Evolutionary conservation across 2,329 filamentous ascomycete species (phyloP), one percentile per base, ranked within the genome.

Genomic region (Beauveria bassiana): DNA sequence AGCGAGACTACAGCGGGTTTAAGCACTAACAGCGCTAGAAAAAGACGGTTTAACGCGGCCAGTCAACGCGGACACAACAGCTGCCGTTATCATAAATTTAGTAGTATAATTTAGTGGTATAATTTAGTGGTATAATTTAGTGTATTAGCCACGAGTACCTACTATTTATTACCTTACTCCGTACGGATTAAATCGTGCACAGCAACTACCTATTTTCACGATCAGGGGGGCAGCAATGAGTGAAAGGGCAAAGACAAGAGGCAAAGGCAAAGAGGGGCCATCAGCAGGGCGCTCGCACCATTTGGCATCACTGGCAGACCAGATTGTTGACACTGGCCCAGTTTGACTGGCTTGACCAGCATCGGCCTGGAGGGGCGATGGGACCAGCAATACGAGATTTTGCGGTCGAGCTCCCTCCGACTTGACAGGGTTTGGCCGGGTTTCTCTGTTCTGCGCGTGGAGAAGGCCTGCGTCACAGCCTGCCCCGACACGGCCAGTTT

Each of bases 301-400:
- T 40, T n/a, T 18, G 51, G 2, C 42, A 22, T 26, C 18, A 53
- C 26, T 42, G 38, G 54, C 42, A 34, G 42, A 18, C 42, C 34
- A 38, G 34, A 38, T 38, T 38, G 34, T 38, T 38, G 34, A 38
- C 34, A 38, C 34, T 38, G 34, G 34, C 12, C 34, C 12, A 6
- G 34, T 38, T 38, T 38, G 34, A 38, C 34, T 38, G 34, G 34
- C 34, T 38, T 50, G 55, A 42, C 28, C 28, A 49, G 43, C 24
- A 42, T 43, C 42, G 50, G 50, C 28, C n/a, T 55, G 28, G 50
- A 52, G 38, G 58, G 49, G 40, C 18, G 20, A 38, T 46, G 49
- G 50, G 58, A 8, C 42, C 42, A 61, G 50, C 24, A 61, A 61
- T 61, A 61, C 59, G 59, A 61, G 59, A 42, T 61, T 55, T 61